Base-by-base conservation (phyloP, 306 rosid genomes). In the Prinsepia uniflora region DNA sequence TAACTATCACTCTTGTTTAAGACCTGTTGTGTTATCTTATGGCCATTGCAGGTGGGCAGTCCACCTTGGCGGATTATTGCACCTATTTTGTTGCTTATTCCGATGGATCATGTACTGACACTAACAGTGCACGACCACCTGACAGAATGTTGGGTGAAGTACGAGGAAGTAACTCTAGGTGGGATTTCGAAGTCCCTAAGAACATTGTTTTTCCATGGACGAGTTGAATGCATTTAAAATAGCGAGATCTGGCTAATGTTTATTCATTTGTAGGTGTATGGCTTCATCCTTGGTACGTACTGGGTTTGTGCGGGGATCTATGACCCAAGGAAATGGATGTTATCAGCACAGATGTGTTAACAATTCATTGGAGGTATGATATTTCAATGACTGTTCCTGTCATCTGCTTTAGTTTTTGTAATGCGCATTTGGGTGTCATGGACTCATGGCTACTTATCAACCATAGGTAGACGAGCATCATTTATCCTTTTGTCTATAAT, bases 61-160 rank as follows among this genome's bases (percentile, higher is more conserved):
- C 99, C 20, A 86, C 96, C 52, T 83, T 95, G 84, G 99, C 99
- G 65, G 99, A 95, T 82, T 95, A 95, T 84, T 95, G 99, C 79
- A 91, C 99, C n/a, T 95, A 89, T 77, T 89, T 89, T 59, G 97
- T 95, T 43, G 93, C 99, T 14, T 95, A 95, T 81, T 95, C 97
- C 65, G 97, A 95, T 72, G 99, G 99, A 55, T 95, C 99, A 47
- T 95, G 99, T 79, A 95, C 97, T 42, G 96, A 95, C 77, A 76
- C 88, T 63, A 89, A 89, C 74, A 82, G 96, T 80, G 97, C 99
- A 30, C 91, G 96, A 22, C 76, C 93, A 82, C 99, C 99, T 42
- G 99, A 95, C 80, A 86, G 89, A 89, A 95, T 95, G 97, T 77
- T 95, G 74, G 99, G 99, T 80, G 99, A 95, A 84, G 90, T 91